phyloP scores from a whole-genome alignment of 768 basidiomycete genomes.

The Clitopilus passeckerianus region DNA sequence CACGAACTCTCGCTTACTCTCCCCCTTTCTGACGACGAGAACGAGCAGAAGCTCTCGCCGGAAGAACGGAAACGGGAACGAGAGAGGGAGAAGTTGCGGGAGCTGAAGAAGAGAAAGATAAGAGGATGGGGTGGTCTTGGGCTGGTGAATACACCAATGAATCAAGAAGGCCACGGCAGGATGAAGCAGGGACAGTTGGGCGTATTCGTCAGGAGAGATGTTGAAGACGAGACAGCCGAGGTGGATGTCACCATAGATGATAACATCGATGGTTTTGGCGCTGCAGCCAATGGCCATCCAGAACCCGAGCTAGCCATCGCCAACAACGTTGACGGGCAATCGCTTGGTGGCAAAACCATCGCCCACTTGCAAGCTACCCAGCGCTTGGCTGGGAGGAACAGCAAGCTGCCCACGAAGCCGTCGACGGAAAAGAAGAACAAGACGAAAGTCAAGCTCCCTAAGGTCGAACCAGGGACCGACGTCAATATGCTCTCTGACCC shows the following conservation, averaged over 20 bases:
- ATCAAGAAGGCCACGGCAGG: neutral
- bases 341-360: slow-evolving; percentile 12
- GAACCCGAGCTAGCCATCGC: neutral
- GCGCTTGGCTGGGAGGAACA: neutral
- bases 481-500: neutral
- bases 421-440: neutral
- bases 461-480: slow-evolving; percentile 10
- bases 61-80: slow-evolving; percentile 35
- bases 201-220: slow-evolving; percentile 51
- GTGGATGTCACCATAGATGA: slow-evolving; percentile 48
- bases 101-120: slow-evolving; percentile 52
- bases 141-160: slow-evolving; percentile 15
- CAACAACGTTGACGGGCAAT: neutral
- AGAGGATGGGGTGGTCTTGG: slow-evolving; percentile 25
- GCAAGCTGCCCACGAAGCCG: neutral
- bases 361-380: neutral
- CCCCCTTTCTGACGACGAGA: slow-evolving; percentile 31
- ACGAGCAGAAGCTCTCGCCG: slow-evolving; percentile 31
- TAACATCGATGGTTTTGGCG: slow-evolving; percentile 10
- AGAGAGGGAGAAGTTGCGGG: slow-evolving; percentile 48
- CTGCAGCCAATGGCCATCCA: neutral
- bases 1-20: slow-evolving; percentile 5
- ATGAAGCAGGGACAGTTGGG: slow-evolving; percentile 18
- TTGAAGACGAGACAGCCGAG: slow-evolving; percentile 56
- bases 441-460: neutral